Evolutionary conservation across 148 eudicot genomes (phyloP).

Genomic region (Rhododendron ferrugineum): DNA sequence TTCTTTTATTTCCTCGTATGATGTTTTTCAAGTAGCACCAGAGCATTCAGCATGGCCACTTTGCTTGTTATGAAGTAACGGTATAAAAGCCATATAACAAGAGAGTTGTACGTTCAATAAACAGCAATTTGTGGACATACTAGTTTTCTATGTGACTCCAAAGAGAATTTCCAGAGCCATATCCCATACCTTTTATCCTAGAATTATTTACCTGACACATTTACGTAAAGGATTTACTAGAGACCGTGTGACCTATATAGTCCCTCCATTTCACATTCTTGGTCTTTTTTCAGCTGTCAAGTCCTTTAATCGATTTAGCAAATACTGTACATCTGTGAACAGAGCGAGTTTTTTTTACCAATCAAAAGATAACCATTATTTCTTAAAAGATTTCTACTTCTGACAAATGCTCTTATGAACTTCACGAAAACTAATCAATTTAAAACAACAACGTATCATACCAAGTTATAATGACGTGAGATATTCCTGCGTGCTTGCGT

Average conservation of each 20-base stretch:
- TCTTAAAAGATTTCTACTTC: not conserved
- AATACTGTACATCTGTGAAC: no score
- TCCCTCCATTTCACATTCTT: not conserved
- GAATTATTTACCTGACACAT: not conserved
- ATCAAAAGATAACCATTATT: not conserved
- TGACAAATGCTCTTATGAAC: not conserved
- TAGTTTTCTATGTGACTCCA: not conserved
- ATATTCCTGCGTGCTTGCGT: conserved; percentile 91
- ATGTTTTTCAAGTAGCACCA: not conserved
- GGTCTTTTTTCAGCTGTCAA: not conserved
- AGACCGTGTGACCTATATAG: not conserved
- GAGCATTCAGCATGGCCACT: not conserved
- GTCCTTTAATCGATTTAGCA: not conserved
- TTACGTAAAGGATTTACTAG: not conserved
- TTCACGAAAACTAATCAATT: not conserved
- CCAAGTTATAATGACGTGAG: conserved; percentile 93
- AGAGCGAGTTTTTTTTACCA: no score
- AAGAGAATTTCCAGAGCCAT: no score
- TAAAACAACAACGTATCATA: conserved; percentile 18
- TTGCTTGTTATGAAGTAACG: not conserved
- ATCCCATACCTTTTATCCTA: not conserved
- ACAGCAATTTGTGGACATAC: no score
- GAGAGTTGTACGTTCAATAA: not conserved
- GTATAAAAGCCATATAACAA: not conserved
- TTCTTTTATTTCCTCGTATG: not conserved